Evolutionary conservation across 352 stramenopile genomes (phyloP).

Genomic region (Thraustotheca clavata): DNA sequence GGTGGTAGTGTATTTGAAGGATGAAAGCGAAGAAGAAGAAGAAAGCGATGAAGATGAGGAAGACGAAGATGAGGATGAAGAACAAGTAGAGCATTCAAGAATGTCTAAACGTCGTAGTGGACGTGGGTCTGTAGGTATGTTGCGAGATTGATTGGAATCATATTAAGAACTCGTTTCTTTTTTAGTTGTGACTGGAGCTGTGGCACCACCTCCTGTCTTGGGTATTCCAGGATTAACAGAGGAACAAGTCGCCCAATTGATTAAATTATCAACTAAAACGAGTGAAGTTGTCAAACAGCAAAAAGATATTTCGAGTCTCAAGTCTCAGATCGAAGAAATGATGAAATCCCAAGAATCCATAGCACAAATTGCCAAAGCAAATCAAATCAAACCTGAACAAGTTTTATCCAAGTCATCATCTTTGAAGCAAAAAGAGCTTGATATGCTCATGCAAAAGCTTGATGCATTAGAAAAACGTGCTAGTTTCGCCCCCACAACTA

Average conservation of each 20-base stretch:
- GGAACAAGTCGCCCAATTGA: slow-evolving; percentile 66
- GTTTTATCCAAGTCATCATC: slow-evolving; percentile 29
- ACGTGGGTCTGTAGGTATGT: slow-evolving; percentile 21
- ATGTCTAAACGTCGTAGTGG: slow-evolving; percentile 2
- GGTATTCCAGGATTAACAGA: slow-evolving; percentile 26
- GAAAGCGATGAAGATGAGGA: slow-evolving; percentile 70
- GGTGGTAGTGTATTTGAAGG: slow-evolving; percentile 28
- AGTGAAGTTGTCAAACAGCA: slow-evolving; percentile 14
- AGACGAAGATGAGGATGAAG: slow-evolving; percentile 26
- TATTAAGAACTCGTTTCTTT: too few species aligned
- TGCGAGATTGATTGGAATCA: too few species aligned
- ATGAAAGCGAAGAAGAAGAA: slow-evolving; percentile 44
- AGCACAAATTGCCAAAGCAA: slow-evolving; percentile 24
- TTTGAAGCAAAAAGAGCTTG: slow-evolving; percentile 63
- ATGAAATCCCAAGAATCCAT: slow-evolving; percentile 20
- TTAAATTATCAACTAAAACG: slow-evolving; percentile 27
- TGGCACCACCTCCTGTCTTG: too few species aligned
- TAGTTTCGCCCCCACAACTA: slow-evolving; percentile 11
- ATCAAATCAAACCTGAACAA: slow-evolving; percentile 24
- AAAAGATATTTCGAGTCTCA: slow-evolving; percentile 12
- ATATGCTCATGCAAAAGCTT: slow-evolving; percentile 65
- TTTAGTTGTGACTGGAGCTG: too few species aligned
- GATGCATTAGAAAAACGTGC: slow-evolving; percentile 56
- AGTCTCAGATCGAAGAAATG: slow-evolving; percentile 20
- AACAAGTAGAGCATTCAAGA: neutral